Evolutionary conservation across 768 basidiomycete species (phyloP).

Genomic region (Tricholoma saponaceum): DNA sequence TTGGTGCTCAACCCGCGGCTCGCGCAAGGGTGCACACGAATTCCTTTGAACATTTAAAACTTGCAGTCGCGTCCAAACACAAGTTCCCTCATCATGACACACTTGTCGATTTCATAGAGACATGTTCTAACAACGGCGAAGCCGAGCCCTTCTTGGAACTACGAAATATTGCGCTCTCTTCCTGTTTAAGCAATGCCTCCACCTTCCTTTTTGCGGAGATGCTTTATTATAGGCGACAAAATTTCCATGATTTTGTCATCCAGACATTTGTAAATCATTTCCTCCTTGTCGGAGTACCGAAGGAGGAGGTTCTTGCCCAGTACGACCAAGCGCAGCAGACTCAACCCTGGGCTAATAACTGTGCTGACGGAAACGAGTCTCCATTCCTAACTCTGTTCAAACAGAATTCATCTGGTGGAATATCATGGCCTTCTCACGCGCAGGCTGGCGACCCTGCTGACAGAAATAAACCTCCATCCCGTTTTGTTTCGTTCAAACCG

Average conservation of each 20-base stretch:
- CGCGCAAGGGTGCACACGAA: too few relatives aligned
- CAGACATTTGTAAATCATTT: slow-evolving; percentile 49
- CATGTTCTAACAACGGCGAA: slow-evolving; percentile 30
- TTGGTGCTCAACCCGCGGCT: too few relatives aligned
- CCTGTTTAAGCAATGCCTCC: slow-evolving; percentile 15
- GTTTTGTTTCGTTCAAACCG: slow-evolving; percentile 4
- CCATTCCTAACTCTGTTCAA: slow-evolving; percentile 8
- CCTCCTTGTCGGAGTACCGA: slow-evolving; percentile 49
- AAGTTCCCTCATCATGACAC: slow-evolving; percentile 21
- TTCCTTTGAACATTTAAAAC: slow-evolving; percentile 11
- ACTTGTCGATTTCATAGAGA: slow-evolving; percentile 30
- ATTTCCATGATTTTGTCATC: slow-evolving; percentile 30
- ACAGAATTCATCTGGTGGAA: slow-evolving; percentile 13
- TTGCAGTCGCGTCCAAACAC: slow-evolving; percentile 8
- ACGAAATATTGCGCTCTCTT: slow-evolving; percentile 25
- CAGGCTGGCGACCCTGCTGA: slow-evolving; percentile 3
- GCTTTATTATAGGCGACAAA: slow-evolving; percentile 31
- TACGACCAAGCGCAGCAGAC: slow-evolving; percentile 10
- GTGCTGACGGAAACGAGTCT: slow-evolving; percentile 1
- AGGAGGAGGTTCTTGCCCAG: slow-evolving; percentile 24
- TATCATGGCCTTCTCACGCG: slow-evolving; percentile 27
- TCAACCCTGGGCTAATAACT: slow-evolving; percentile 3
- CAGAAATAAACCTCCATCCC: slow-evolving; percentile 4
- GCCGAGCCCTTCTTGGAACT: slow-evolving; percentile 29
- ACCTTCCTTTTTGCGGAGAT: slow-evolving; percentile 39